Evolutionary conservation across 345 rosid species (phyloP).

Genomic region (Populus deltoides): DNA sequence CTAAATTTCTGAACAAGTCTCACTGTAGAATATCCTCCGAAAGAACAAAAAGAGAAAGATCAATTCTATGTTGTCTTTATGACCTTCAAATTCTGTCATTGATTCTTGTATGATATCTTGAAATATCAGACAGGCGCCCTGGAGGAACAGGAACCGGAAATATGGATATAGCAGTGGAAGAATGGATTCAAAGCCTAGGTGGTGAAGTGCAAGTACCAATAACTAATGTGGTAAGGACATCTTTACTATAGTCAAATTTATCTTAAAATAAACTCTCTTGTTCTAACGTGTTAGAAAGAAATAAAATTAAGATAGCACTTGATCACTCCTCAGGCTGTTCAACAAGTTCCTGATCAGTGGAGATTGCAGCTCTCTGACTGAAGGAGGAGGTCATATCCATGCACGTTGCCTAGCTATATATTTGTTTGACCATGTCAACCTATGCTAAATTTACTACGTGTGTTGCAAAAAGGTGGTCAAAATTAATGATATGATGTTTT

Average conservation of each 20-base stretch:
- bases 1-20: background rate
- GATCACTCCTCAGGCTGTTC: background rate
- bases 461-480: background rate
- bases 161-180: background rate
- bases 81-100: background rate
- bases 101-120: background rate
- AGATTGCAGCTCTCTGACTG: background rate
- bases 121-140: background rate
- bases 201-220: background rate
- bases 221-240: background rate
- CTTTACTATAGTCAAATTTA: background rate
- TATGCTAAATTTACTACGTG: background rate
- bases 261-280: background rate
- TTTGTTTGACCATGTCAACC: background rate
- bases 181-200: background rate
- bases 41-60: background rate
- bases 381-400: background rate
- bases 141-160: background rate
- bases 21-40: too few species aligned
- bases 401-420: background rate
- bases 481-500: background rate
- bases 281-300: background rate
- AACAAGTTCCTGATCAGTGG: background rate
- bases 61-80: background rate
- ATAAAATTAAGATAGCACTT: background rate